These are phyloP conservation scores for Neofusicoccum parvum DNA, from an alignment of 2,329 filamentous ascomycete species.

Conservation along the genomic window DNA sequence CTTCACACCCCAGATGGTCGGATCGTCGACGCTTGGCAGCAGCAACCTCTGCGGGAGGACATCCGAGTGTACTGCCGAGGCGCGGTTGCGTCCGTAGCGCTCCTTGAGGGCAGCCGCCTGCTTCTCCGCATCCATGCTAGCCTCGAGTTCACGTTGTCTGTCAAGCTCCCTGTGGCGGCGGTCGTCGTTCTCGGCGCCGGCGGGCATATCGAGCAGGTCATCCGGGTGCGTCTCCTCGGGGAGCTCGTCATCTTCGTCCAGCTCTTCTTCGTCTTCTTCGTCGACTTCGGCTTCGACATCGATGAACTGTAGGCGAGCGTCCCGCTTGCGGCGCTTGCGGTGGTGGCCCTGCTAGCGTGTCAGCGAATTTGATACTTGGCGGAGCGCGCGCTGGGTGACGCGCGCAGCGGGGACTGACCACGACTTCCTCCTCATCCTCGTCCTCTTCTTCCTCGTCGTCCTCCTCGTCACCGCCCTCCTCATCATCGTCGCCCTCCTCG, in stretches of 20 bases:
- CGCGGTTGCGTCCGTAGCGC: slow-evolving; percentile 79
- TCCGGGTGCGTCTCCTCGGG: slow-evolving; percentile 90
- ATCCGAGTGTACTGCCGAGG: slow-evolving; percentile 68
- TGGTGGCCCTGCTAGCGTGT: slow-evolving; percentile 60
- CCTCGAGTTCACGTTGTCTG: slow-evolving; percentile 82
- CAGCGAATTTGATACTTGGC: slow-evolving; percentile 27
- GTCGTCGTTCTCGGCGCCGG: slow-evolving; percentile 81
- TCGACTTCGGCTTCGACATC: slow-evolving; percentile 99
- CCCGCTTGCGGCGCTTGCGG: slow-evolving; percentile 75
- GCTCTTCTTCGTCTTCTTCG: slow-evolving; percentile 87
- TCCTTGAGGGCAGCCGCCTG: slow-evolving; percentile 84
- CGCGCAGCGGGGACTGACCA: slow-evolving; percentile 18
- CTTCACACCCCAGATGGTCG: slow-evolving; percentile 90
- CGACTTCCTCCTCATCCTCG: slow-evolving; percentile 53
- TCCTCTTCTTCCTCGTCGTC: slow-evolving; percentile 51
- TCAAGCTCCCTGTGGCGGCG: slow-evolving; percentile 92
- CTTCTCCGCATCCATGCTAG: slow-evolving; percentile 90
- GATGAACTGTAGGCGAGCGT: slow-evolving; percentile 82
- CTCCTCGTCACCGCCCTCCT: slow-evolving; percentile 43
- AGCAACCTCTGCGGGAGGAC: slow-evolving; percentile 83
- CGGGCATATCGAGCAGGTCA: slow-evolving; percentile 75
- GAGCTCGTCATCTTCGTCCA: slow-evolving; percentile 78
- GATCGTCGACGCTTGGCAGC: slow-evolving; percentile 90
- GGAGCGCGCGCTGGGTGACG: slow-evolving; percentile 39
- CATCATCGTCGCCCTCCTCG: slow-evolving; percentile 40